Conservation (phyloP, 2,329 filamentous ascomycete species). For the Bipolaris cookei region DNA sequence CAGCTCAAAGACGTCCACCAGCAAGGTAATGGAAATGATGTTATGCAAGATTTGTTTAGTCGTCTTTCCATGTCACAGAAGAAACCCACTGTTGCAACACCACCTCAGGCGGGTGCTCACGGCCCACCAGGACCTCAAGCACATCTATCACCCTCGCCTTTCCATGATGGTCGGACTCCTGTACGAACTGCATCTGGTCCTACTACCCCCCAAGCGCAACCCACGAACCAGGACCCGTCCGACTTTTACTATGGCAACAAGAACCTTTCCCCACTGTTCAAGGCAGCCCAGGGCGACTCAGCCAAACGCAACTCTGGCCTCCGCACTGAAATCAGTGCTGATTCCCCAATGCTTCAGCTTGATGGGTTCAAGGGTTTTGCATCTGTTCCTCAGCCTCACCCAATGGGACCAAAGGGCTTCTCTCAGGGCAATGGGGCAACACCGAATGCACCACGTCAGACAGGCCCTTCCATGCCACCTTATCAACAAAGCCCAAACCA, state of each 20-base stretch:
- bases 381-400: constrained; percentile 22
- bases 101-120: constrained; percentile 31
- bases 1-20: constrained; percentile 29
- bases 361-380: constrained; percentile 35
- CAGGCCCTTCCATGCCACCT: constrained; percentile 33
- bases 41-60: constrained; percentile 54
- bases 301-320: constrained; percentile 52
- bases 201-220: constrained; percentile 41
- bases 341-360: constrained; percentile 37
- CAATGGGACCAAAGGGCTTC: constrained; percentile 30
- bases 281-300: constrained; percentile 54
- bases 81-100: constrained; percentile 30
- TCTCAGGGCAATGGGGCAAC: constrained; percentile 22
- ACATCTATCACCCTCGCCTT: constrained; percentile 50
- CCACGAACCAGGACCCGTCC: constrained; percentile 31
- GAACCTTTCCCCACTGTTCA: constrained; percentile 58
- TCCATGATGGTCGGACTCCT: constrained; percentile 42
- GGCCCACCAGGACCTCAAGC: constrained; percentile 31
- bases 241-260: constrained; percentile 53
- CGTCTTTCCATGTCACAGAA: constrained; percentile 48
- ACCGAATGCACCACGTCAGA: constrained; percentile 30
- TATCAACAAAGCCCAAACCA: constrained; percentile 33
- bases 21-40: constrained; percentile 54
- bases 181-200: constrained; percentile 44
- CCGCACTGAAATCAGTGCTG: constrained; percentile 51